These are phyloP conservation scores for Suhomyces atakaporum DNA, from an alignment of 1,139 yeast species.

Conservation along the genomic window DNA sequence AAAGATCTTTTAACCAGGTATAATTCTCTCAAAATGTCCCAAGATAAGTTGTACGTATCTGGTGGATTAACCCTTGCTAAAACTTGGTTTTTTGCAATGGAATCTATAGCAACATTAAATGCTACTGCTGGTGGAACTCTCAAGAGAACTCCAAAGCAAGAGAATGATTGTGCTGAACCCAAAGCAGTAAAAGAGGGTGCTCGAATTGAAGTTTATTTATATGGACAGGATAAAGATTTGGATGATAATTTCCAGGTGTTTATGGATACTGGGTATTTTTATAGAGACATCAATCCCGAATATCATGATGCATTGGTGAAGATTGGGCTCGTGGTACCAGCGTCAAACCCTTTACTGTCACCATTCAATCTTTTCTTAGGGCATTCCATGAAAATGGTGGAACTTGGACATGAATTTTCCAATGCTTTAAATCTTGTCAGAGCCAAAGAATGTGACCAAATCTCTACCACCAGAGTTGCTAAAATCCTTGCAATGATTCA, in stretches of 20 bases:
- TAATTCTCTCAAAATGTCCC: slow-evolving; percentile 15
- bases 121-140: slow-evolving; percentile 37
- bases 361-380: slow-evolving; percentile 42
- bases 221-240: slow-evolving; percentile 15
- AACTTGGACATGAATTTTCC: slow-evolving; percentile 31
- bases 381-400: slow-evolving; percentile 31
- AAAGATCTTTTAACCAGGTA: slow-evolving; percentile 40
- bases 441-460: slow-evolving; percentile 16
- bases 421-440: slow-evolving; percentile 28
- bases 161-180: slow-evolving; percentile 2
- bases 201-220: slow-evolving; percentile 12
- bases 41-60: slow-evolving; percentile 9
- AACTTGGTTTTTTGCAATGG: slow-evolving; percentile 49
- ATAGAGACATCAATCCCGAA: slow-evolving; percentile 27
- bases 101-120: slow-evolving; percentile 37
- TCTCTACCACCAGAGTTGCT: slow-evolving; percentile 24
- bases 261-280: slow-evolving; percentile 38
- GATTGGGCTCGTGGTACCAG: slow-evolving; percentile 30
- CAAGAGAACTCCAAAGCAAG: slow-evolving; percentile 12
- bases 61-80: slow-evolving; percentile 45
- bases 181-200: slow-evolving; percentile 5
- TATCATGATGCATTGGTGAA: slow-evolving; percentile 37
- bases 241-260: slow-evolving; percentile 26
- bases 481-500: slow-evolving; percentile 30
- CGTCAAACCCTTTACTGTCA: slow-evolving; percentile 13